These are phyloP conservation scores for Zygoascus ofunaensis DNA, from an alignment of 805 yeast genomes.

Conservation along the genomic window DNA sequence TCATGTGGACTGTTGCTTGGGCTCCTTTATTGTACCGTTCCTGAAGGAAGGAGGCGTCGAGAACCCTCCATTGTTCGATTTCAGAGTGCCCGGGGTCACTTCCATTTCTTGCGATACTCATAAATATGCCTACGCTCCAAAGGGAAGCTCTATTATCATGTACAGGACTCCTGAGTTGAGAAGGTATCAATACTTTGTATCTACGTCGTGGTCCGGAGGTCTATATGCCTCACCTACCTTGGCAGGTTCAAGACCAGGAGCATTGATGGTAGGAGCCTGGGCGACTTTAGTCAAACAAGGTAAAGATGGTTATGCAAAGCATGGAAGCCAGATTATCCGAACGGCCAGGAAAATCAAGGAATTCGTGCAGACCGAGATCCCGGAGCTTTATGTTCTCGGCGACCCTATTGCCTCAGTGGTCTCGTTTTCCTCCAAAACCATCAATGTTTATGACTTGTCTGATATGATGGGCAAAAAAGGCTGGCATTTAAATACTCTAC, in stretches of 20 bases:
- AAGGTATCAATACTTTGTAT: conserved; percentile 72
- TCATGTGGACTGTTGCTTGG: conserved; percentile 94
- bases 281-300: conserved; percentile 82
- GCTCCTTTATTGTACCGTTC: conserved; percentile 82
- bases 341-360: conserved; percentile 52
- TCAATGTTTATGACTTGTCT: conserved; percentile 71
- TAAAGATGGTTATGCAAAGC: conserved; percentile 63
- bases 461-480: conserved; percentile 60
- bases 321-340: conserved; percentile 56
- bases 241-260: conserved; percentile 97
- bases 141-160: conserved; percentile 90
- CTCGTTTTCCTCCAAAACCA: conserved; percentile 52
- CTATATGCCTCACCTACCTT: conserved; percentile 92
- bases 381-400: conserved; percentile 64
- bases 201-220: conserved; percentile 88
- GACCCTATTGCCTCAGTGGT: conserved; percentile 80
- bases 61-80: conserved; percentile 58
- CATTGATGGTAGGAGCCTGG: conserved; percentile 97
- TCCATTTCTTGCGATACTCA: conserved; percentile 99
- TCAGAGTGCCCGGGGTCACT: conserved; percentile 81
- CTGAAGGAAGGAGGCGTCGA: conserved; percentile 45
- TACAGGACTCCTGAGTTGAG: conserved; percentile 64
- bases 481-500: conserved; percentile 86
- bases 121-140: conserved; percentile 97
- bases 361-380: conserved; percentile 36